Base-by-base conservation (phyloP, 768 basidiomycete genomes). In the Trametes gibbosa region DNA sequence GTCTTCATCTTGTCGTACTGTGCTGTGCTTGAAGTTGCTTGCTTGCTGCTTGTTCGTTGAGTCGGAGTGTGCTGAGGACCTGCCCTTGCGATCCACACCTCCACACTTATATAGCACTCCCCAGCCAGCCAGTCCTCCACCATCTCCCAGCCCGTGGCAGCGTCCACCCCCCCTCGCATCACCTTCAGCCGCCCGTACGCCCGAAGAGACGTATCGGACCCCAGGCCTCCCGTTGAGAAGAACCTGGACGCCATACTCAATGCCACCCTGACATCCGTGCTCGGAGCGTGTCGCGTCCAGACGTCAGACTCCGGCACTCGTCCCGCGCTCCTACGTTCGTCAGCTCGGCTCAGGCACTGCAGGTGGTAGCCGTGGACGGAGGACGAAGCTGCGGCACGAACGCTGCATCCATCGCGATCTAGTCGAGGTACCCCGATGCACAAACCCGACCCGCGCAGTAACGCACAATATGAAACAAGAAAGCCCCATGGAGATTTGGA, bases 1-100 rank as follows among this genome's bases (percentile, higher is more conserved):
- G 54, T 34, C 50, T 52, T 56, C 59, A 61, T n/a, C n/a, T n/a
- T n/a, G n/a, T n/a, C n/a, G n/a, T 61, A 24, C 24, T 45, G 41
- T 45, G 2, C 21, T 9, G 6, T 8, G 43, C 9, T 45, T 6
- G 6, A 23, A 23, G 43, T 13, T 9, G 43, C 12, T 2, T 21
- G 12, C 23, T 3, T 7, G 43, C 21, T 21, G 43, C 43, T 45
- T 24, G 43, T 23, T 12, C 23, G 43, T 24, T 43, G 42, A 43
- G 17, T 43, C 3, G 17, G 42, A 43, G 42, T 19, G 19, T 23
- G 43, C 19, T 21, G 23, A 21, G 5, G 53, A 39, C 14, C 23
- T 23, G 25, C 6, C 3, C 41, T 24, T 32, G 29, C 29, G 10
- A 32, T 10, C 5, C 29, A 32, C 29, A 4, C 29, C 29, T n/a